These are phyloP conservation scores for Pyrus bretschneideri DNA, from an alignment of 306 rosid species.

Conservation along the genomic window DNA sequence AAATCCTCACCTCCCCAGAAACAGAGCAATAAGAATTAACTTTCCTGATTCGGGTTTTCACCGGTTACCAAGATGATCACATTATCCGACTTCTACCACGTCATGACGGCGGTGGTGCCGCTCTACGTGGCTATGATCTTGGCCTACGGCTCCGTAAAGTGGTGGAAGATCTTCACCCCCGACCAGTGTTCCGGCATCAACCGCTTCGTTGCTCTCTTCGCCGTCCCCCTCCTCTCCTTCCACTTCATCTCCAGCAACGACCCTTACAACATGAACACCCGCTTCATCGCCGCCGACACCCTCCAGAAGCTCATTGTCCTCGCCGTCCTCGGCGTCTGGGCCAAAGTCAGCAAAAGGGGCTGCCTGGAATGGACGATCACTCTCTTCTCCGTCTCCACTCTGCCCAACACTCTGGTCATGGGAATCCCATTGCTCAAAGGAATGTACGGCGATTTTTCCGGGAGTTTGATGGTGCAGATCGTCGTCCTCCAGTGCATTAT, in stretches of 20 bases:
- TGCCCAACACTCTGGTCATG: conserved; percentile 86
- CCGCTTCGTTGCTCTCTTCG: conserved; percentile 81
- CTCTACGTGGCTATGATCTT: conserved; percentile 87
- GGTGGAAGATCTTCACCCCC: conserved; percentile 94
- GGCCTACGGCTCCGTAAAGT: conserved; percentile 86
- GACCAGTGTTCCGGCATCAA: conserved; percentile 94
- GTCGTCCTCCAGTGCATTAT: conserved; percentile 90
- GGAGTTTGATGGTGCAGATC: conserved; percentile 81
- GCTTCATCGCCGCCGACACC: conserved; percentile 78
- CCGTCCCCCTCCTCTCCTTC: conserved; percentile 84
- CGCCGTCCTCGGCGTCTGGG: conserved; percentile 46
- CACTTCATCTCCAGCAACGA: conserved; percentile 80
- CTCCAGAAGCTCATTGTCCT: conserved; percentile 76
- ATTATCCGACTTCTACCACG: conserved; percentile 71
- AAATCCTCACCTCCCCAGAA: neutral
- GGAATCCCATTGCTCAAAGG: conserved; percentile 81
- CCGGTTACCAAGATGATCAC: conserved; percentile 44
- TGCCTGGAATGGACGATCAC: conserved; percentile 84
- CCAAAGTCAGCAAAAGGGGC: conserved; percentile 47
- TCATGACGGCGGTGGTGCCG: conserved; percentile 91
- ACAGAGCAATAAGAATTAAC: neutral
- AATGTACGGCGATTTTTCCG: conserved; percentile 78
- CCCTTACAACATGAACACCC: conserved; percentile 71
- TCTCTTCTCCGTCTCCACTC: conserved; percentile 70
- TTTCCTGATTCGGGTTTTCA: neutral